These are phyloP conservation scores for Globisporangium cystogenes DNA, from an alignment of 352 stramenopile species.

Conservation along the genomic window DNA sequence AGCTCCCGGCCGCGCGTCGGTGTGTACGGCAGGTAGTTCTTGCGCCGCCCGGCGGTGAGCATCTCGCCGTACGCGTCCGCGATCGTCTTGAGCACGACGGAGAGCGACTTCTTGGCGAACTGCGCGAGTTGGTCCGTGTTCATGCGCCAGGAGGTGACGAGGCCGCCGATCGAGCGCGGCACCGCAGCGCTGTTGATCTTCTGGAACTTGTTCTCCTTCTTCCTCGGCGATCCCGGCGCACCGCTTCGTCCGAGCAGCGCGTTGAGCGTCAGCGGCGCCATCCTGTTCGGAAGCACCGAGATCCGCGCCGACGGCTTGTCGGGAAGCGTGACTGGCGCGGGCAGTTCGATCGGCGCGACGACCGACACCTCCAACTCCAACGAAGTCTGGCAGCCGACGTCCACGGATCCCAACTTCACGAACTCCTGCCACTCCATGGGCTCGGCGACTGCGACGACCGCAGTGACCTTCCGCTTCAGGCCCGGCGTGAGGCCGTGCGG, in stretches of 20 bases:
- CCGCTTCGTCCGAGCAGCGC: conserved; percentile 33
- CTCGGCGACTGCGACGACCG: conserved; percentile 44
- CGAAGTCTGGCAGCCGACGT: conserved; percentile 47
- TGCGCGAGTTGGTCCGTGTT: conserved; percentile 75
- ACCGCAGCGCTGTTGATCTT: conserved; percentile 68
- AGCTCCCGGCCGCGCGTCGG: conserved; percentile 24
- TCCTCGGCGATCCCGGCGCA: conserved; percentile 18
- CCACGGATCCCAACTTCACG: conserved; percentile 38
- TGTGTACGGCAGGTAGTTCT: conserved; percentile 11
- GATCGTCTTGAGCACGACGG: conserved; percentile 61
- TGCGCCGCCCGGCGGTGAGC: conserved; percentile 50
- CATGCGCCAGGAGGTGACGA: conserved; percentile 82
- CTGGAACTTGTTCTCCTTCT: conserved; percentile 56
- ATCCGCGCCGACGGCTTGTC: not conserved
- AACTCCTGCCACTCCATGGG: conserved; percentile 64
- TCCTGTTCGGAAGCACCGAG: conserved; percentile 16
- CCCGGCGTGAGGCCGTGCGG: not conserved
- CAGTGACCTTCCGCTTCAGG: conserved; percentile 35
- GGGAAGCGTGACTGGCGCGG: not conserved
- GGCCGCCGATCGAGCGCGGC: conserved; percentile 44
- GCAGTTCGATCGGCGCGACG: not conserved
- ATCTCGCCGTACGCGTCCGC: conserved; percentile 71
- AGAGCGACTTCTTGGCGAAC: conserved; percentile 72
- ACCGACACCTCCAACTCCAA: conserved; percentile 15
- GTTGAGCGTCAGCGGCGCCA: conserved; percentile 40